Evolutionary conservation across 73 alveolate species (phyloP).

Genomic region (Tetrahymena elliotti): DNA sequence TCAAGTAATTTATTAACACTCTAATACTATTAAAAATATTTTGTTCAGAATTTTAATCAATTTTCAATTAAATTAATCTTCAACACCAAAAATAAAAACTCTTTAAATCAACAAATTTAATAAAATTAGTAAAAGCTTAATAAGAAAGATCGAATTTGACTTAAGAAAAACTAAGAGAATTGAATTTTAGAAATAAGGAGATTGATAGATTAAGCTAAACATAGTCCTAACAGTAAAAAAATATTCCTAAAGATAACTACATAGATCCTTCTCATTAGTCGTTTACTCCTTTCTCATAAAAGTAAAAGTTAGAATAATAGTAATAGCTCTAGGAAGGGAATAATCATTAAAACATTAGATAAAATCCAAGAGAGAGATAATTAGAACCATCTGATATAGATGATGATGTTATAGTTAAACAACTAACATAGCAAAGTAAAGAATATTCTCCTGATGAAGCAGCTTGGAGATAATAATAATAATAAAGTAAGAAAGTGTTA

Average conservation of each 20-base stretch:
- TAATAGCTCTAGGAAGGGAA: neutral
- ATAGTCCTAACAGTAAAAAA: neutral
- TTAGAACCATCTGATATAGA: neutral
- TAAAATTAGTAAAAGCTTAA: neutral
- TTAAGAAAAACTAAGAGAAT: neutral
- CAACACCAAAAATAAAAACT: too few species aligned
- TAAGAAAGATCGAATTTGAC: neutral
- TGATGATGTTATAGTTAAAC: neutral
- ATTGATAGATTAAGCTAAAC: neutral
- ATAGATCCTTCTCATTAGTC: neutral
- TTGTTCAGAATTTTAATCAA: too few species aligned
- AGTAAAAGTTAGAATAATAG: neutral
- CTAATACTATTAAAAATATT: too few species aligned
- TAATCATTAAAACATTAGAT: neutral
- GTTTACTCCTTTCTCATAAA: neutral
- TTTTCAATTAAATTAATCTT: too few species aligned
- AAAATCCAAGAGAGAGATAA: neutral
- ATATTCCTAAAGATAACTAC: neutral
- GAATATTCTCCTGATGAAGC: neutral
- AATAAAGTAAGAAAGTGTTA: neutral
- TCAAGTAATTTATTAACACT: neutral
- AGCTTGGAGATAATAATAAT: neutral
- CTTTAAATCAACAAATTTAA: neutral
- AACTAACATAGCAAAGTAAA: neutral
- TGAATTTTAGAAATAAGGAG: neutral